A percentile compares a stretch with the other conserved stretches of the same genome.
These are phyloP conservation scores for Pseudocercospora ulei DNA, from an alignment of 2,329 filamentous ascomycete genomes.

Conservation along the genomic window DNA sequence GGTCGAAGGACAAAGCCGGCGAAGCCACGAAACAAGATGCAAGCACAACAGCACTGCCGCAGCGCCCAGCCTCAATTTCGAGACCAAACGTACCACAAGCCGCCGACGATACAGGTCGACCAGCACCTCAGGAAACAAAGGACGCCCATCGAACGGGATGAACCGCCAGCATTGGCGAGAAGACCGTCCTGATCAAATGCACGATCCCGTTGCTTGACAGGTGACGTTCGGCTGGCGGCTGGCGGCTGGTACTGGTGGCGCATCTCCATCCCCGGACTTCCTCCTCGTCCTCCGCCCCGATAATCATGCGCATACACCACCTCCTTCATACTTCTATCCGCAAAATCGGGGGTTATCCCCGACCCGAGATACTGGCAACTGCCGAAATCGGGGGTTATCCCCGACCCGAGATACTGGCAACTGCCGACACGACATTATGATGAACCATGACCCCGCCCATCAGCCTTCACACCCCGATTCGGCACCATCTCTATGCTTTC, in stretches of 20 bases:
- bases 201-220: conserved; percentile 2
- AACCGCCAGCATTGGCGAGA: conserved; percentile 8
- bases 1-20: conserved; percentile 1
- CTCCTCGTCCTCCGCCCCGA: conserved; percentile 5
- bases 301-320: conserved; percentile 5
- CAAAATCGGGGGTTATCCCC: no score
- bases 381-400: no score
- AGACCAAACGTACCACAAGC: conserved; percentile 1
- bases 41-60: not conserved
- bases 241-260: no score
- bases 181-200: conserved; percentile 4
- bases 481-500: no score
- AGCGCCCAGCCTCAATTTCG: conserved; percentile 1
- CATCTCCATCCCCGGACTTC: conserved; percentile 5
- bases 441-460: no score
- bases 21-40: not conserved
- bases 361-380: no score
- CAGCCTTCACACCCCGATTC: no score
- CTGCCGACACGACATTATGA: no score
- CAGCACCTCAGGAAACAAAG: conserved; percentile 1
- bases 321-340: no score
- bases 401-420: no score
- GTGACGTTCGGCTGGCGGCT: conserved; percentile 4
- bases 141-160: conserved; percentile 1
- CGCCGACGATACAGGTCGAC: not conserved